Evolutionary conservation across 2,329 filamentous ascomycete genomes (phyloP), one percentile per base, ranked within the genome.

Genomic region (Phaeomoniella chlamydospora): DNA sequence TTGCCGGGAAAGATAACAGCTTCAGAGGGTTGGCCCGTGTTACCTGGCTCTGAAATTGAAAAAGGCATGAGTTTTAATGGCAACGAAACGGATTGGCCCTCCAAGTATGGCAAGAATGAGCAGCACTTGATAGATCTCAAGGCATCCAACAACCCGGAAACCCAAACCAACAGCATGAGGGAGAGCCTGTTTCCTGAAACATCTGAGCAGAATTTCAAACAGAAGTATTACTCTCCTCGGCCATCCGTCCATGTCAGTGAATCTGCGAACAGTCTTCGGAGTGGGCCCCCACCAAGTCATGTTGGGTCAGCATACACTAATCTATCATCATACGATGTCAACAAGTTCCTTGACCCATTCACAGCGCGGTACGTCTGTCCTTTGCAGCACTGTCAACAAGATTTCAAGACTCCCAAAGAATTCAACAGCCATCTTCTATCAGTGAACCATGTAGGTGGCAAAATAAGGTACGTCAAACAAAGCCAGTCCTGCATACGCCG

Each of bases 351-450:
- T 37, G 50, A 56, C 37, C 35, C 42, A 4, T 42, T 49, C 13
- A 41, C 41, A 5, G 48, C 50, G 3, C 38, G 43, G 17, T 62
- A 55, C 36, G 40, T 49, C 9, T 63, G 60, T 36, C 43, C 49
- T 4, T 40, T 33, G 4, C 12, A 33, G 15, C 45, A 38, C 31
- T 62, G 59, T 31, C 45, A 47, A 13, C 45, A 41, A 6, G 13
- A 39, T 1, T 59, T 56, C 41, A 36, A 29, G 2, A 45, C 32
- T 4, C 17, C 42, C 4, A 37, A 45, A 4, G 46, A 43, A 0
- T 56, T 62, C 18, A 48, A 55, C 15, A 33, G 43, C 6, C 60
- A 64, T 38, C 36, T 62, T 16, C 37, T 41, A 11, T 47, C 48
- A 18, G 40, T 42, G 11, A 40, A 43, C 6, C 51, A 54, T 35